Percentiles rank a stretch among this genome's conserved stretches.
Evolutionary conservation across 495 filamentous ascomycete genomes (phyloP).

Genomic region (Hypoxylon crocopeplum): DNA sequence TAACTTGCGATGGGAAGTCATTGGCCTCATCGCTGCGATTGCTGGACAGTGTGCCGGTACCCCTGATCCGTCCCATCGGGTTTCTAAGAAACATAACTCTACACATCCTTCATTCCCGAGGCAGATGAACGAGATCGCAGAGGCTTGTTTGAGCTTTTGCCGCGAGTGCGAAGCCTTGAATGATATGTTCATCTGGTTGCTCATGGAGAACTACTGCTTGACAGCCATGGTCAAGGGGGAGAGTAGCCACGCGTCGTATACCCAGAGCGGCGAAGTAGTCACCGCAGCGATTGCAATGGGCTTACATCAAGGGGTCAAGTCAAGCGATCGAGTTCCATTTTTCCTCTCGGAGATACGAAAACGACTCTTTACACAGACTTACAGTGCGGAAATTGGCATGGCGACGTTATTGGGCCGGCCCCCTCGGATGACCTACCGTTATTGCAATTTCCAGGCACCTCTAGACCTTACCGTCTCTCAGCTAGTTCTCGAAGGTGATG

Average conservation of each 20-base stretch:
- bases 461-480: constrained; percentile 36
- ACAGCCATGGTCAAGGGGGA: constrained; percentile 35
- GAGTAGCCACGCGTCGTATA: constrained; percentile 35
- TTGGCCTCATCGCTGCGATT: constrained; percentile 42
- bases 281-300: constrained; percentile 36
- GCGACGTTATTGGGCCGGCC: constrained; percentile 40
- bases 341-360: constrained; percentile 38
- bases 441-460: constrained; percentile 39
- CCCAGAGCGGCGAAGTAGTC: constrained; percentile 36
- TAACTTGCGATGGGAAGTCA: constrained; percentile 43
- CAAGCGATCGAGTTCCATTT: constrained; percentile 34
- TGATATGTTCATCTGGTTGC: constrained; percentile 40
- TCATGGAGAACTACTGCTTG: constrained; percentile 37
- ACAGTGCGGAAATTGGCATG: constrained; percentile 36
- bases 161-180: constrained; percentile 39
- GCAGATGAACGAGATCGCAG: constrained; percentile 38
- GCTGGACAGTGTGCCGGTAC: constrained; percentile 38
- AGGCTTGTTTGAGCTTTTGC: constrained; percentile 38
- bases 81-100: constrained; percentile 31
- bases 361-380: constrained; percentile 28
- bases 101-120: constrained; percentile 30
- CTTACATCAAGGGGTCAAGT: constrained; percentile 36
- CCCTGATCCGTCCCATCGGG: constrained; percentile 27
- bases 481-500: constrained; percentile 30
- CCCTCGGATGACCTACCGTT: constrained; percentile 40